Conservation (phyloP, 805 yeast genomes). For the Pichia gijzeniarum region DNA sequence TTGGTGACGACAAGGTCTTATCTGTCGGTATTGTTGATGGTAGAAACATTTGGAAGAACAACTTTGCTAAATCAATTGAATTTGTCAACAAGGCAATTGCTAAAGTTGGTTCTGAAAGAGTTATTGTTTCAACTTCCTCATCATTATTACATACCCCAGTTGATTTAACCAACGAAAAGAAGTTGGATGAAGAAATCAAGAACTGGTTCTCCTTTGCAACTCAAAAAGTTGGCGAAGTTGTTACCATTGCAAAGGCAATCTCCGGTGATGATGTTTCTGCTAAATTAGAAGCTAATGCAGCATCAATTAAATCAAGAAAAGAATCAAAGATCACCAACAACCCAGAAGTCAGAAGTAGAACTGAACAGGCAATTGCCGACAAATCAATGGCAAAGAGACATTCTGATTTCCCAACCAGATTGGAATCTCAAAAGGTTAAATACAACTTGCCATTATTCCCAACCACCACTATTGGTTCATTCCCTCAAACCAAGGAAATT, state of each 20-base stretch:
- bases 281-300: conserved; percentile 78
- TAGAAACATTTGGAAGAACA: conserved; percentile 99
- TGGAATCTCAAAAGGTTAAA: conserved; percentile 76
- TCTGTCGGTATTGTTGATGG: conserved; percentile 98
- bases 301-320: conserved; percentile 77
- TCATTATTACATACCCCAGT: conserved; percentile 98
- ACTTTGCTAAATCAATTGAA: conserved; percentile 80
- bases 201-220: conserved; percentile 99
- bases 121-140: conserved; percentile 93
- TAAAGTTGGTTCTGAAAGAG: conserved; percentile 77
- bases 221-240: conserved; percentile 92
- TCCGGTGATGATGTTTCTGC: conserved; percentile 79
- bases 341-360: conserved; percentile 82
- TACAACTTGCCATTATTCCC: conserved; percentile 98
- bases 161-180: conserved; percentile 86
- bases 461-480: conserved; percentile 99
- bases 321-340: conserved; percentile 88
- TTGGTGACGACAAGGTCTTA: conserved; percentile 65
- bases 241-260: conserved; percentile 78
- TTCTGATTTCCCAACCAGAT: conserved; percentile 80
- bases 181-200: conserved; percentile 84
- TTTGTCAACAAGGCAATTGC: conserved; percentile 76
- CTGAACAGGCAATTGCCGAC: conserved; percentile 53
- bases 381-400: conserved; percentile 76
- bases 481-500: conserved; percentile 99